Base-by-base conservation (phyloP, 1,284 basidiomycete genomes). In the Coniophora puteana region DNA sequence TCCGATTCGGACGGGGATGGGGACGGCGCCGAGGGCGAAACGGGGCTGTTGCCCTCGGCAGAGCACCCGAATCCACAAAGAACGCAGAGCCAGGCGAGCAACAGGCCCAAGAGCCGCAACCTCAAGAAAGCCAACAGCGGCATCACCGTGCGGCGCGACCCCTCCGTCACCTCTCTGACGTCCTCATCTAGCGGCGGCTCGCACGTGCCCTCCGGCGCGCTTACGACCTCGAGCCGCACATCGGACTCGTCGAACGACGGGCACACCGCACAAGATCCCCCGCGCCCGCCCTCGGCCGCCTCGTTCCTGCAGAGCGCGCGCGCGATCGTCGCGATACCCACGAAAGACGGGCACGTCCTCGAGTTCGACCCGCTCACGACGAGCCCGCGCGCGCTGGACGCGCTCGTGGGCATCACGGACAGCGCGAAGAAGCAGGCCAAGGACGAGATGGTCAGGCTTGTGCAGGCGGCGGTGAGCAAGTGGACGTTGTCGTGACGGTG, bases 371-470 rank as follows among this genome's bases (percentile, higher is more conserved):
- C 87, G 5, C 62, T 89, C 32, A 69, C 72, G 38, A 83, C 85
- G 1, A 82, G 82, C 1, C 83, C 84, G 0, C 68, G 72, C 3
- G 69, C 80, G 31, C 63, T 89, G 26, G 84, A 89, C 50, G 77
- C 74, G 31, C 66, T 89, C 10, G 80, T 85, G 44, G 85, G 84
- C 4, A 84, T 89, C 43, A 77, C 83, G 1, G 77, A 82, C 43
- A 84, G 81, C 51, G 84, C 87, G 26, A 89, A 89, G 71, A 85
- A 83, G 56, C 78, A 85, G 51, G 85, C 84, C 11, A 78, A 76
- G 51, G 73, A 79, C 38, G 86, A 89, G 49, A 83, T 89, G 76
- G 69, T 76, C 4, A 66, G 75, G 42, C 63, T 89, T 24, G 76
- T 88, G 23, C 76, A 79, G 54, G 74, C 78, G 35, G 77, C 84